phyloP scores from a whole-genome alignment of 1,139 yeast species.

The Hanseniaspora sp. region DNA sequence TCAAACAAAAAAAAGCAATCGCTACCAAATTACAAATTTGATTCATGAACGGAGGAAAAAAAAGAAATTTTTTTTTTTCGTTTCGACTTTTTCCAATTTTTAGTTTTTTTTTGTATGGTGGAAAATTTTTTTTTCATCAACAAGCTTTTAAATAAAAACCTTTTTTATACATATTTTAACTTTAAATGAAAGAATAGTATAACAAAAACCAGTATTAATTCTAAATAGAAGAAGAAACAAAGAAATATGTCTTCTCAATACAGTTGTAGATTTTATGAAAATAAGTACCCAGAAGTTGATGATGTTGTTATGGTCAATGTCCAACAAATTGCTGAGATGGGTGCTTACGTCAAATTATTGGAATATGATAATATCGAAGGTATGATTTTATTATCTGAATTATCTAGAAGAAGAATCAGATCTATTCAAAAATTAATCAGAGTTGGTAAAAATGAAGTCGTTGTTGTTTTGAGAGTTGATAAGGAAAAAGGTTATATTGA shows the following conservation, averaged over 20 bases:
- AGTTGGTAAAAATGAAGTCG: constrained; percentile 97
- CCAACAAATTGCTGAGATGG: constrained; percentile 97
- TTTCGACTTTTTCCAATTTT: background rate
- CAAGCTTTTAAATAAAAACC: no score
- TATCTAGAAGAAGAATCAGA: constrained; percentile 96
- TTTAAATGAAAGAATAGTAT: no score
- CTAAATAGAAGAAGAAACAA: background rate
- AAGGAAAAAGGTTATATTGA: constrained; percentile 97
- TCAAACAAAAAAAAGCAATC: no score
- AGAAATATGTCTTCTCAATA: constrained; percentile 15
- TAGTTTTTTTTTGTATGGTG: no score
- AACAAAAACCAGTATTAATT: background rate
- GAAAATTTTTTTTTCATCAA: no score
- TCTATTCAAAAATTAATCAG: constrained; percentile 94
- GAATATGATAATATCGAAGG: constrained; percentile 98
- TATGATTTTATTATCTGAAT: constrained; percentile 90
- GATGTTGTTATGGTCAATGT: constrained; percentile 98
- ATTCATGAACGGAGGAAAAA: background rate
- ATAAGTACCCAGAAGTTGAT: constrained; percentile 96
- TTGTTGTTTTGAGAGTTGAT: constrained; percentile 96
- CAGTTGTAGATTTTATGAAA: constrained; percentile 92
- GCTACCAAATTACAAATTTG: no score
- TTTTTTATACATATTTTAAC: no score
- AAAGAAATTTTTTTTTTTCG: background rate
- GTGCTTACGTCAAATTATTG: constrained; percentile 86